Evolutionary conservation across 1,284 basidiomycete species (phyloP), one percentile per base, ranked within the genome.

Genomic region (Sanghuangporus sanghuang): DNA sequence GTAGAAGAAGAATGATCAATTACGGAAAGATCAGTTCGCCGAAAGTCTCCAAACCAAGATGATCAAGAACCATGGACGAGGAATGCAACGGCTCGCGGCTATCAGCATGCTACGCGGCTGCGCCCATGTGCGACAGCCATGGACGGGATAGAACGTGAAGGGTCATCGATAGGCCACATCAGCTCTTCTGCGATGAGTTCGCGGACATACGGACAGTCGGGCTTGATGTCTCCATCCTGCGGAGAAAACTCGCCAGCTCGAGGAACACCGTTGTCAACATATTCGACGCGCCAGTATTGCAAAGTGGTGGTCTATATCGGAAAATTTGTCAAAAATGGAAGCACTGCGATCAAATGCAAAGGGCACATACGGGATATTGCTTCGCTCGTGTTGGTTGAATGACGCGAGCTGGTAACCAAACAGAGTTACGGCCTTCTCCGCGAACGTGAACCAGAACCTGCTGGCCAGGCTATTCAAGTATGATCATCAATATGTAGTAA

Each of bases 131-230:
- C 38, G 16, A 53, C 58, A 40, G 63, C 40, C 36, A 61, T 55
- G 36, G 63, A 57, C 27, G 63, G 63, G 23, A 65, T 62, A 16
- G 64, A 58, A 23, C 65, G 65, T 7, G 63, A 57, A 12, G 61
- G 61, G 38, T 66, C 65, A 36, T 63, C 65, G 40, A 63, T 63
- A 1, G 65, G 65, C 65, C 65, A 66, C 65, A 66, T 66, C 36
- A 66, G 62, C 62, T 66, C 65, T 50, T 66, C 65, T 16, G 57
- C 44, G 44, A 66, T 63, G 48, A 66, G 57, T 48, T 66, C 65
- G 16, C 65, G 65, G 35, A 66, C 62, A 23, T 66, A 66, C 16
- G 61, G 62, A 46, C 65, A 63, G 44, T 66, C 65, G 27, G 65
- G 65, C 52, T 66, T 66, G 12, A 66, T 58, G 40, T 63, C 65